Evolutionary conservation across 768 basidiomycete species (phyloP).

Genomic region (Auriculariales sp.): DNA sequence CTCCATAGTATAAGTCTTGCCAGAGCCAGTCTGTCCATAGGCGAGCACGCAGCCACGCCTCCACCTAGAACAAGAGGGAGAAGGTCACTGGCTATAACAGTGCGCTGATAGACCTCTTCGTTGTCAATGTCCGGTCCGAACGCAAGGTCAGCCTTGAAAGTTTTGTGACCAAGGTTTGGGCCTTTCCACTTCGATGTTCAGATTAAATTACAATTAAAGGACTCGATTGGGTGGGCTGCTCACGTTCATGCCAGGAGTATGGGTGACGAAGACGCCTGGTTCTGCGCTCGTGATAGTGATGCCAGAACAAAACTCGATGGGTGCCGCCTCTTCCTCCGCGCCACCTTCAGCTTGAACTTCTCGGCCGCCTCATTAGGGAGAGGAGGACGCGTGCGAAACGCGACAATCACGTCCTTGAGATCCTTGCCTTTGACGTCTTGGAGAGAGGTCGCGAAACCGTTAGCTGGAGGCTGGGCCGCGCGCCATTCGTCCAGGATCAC

Average conservation of each 20-base stretch:
- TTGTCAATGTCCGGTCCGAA: slow-evolving; percentile 19
- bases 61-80: slow-evolving; percentile 17
- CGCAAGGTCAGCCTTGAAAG: slow-evolving; percentile 19
- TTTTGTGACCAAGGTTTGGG: slow-evolving; percentile 20
- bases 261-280: slow-evolving; percentile 19
- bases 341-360: slow-evolving; percentile 1
- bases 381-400: slow-evolving; percentile 22
- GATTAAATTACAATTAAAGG: too few species aligned
- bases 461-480: slow-evolving; percentile 10
- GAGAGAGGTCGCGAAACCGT: slow-evolving; percentile 8
- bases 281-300: slow-evolving; percentile 17
- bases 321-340: slow-evolving; percentile 6
- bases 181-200: slow-evolving; percentile 20
- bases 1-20: slow-evolving; percentile 17
- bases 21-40: slow-evolving; percentile 16
- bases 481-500: slow-evolving; percentile 17
- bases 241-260: slow-evolving; percentile 22
- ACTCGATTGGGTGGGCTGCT: too few species aligned
- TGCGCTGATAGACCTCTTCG: slow-evolving; percentile 22
- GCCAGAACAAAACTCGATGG: slow-evolving; percentile 17
- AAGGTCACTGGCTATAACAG: slow-evolving; percentile 18
- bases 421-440: background rate
- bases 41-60: slow-evolving; percentile 21
- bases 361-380: slow-evolving; percentile 14
- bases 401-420: slow-evolving; percentile 18